Evolutionary conservation across 768 basidiomycete species (phyloP), one percentile per base, ranked within the genome.

Genomic region (Russula sp.): DNA sequence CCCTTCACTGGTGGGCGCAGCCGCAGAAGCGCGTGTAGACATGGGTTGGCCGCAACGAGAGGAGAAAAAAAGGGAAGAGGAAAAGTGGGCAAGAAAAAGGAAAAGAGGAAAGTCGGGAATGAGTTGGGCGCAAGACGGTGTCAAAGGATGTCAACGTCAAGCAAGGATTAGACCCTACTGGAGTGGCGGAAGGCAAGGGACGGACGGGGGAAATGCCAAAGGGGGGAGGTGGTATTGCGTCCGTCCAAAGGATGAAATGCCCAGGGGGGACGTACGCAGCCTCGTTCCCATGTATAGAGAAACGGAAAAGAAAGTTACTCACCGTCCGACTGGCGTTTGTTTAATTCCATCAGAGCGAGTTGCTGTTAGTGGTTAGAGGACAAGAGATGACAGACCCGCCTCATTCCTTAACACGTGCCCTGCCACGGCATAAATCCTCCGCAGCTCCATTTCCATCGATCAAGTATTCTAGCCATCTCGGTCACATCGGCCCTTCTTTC

Each of bases 401-500:
- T 22, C n/a, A 30, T 75, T 63, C 69, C 74, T n/a, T n/a, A n/a
- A n/a, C n/a, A n/a, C n/a, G 20, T 8, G n/a, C n/a, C 9, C 9
- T 48, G 46, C 46, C 46, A 48, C 46, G 22, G 46, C 46, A 11
- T 48, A 5, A 11, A 0, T 5, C 20, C 44, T n/a, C 44, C 44
- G 44, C 0, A 16, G 40, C 44, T 46, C 16, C 44, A n/a, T n/a
- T n/a, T n/a, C 44, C 44, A 46, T n/a, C 0, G 20, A 18, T 42
- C 42, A 42, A 42, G 2, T 18, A 42, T 4, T 10, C 44, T 18
- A 10, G n/a, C 36, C 0, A 36, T 5, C 36, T 36, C 36, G 10
- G 1, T 5, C 44, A 30, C 28, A n/a, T n/a, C n/a, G 18, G 20
- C 42, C 44, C 42, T 46, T 46, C 44, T 46, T 24, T 11, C 46